phyloP scores from a whole-genome alignment of 2,329 filamentous ascomycete species.

The Epichloe sibirici region DNA sequence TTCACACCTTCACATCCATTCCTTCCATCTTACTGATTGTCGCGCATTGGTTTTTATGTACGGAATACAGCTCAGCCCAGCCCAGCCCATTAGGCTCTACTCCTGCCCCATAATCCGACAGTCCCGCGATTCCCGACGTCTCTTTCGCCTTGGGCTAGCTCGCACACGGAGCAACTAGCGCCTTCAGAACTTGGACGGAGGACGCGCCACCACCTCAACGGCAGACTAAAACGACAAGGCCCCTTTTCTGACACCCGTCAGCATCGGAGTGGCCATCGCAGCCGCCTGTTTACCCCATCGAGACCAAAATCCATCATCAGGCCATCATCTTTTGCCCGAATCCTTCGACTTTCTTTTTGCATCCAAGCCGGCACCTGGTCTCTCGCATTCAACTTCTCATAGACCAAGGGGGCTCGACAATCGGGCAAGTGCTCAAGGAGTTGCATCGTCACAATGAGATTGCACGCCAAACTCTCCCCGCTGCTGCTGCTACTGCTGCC shows the following conservation, averaged over 20 bases:
- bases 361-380: not conserved
- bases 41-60: no score
- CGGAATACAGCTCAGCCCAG: no score
- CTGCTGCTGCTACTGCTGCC: conserved; percentile 50
- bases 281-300: not conserved
- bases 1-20: no score
- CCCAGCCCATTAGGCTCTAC: no score
- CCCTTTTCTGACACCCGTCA: not conserved
- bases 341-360: not conserved
- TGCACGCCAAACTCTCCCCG: conserved; percentile 40
- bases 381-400: not conserved
- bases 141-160: not conserved
- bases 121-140: not conserved
- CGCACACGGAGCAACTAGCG: not conserved
- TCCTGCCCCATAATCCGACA: no score
- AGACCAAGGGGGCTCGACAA: not conserved
- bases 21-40: no score
- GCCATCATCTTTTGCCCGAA: not conserved
- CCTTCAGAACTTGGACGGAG: not conserved
- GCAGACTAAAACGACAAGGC: not conserved
- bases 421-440: not conserved
- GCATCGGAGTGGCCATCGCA: not conserved
- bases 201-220: not conserved
- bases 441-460: conserved; percentile 38
- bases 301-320: not conserved